phyloP scores from a whole-genome alignment of 768 basidiomycete species.

The Rhizopogon sp. region DNA sequence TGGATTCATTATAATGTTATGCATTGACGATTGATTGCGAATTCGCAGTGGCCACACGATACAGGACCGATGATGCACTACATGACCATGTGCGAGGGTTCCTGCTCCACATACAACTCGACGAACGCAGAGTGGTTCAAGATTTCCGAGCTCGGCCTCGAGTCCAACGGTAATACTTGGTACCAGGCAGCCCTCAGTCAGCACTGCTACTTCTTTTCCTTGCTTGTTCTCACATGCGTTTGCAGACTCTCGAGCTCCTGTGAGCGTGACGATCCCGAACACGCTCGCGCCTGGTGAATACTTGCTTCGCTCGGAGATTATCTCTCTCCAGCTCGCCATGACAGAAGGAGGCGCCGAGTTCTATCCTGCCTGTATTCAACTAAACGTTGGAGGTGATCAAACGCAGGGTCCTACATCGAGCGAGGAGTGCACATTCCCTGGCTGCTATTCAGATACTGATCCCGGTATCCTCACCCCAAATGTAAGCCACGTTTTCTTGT shows the following conservation, averaged over 20 bases:
- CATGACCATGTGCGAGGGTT: conserved; percentile 53
- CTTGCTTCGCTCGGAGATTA: conserved; percentile 73
- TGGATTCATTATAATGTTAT: neutral
- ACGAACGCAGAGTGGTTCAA: conserved; percentile 70
- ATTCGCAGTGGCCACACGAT: conserved; percentile 45
- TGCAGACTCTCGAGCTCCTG: conserved; percentile 33
- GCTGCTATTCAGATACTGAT: conserved; percentile 63
- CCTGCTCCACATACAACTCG: conserved; percentile 58
- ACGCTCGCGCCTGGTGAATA: conserved; percentile 64
- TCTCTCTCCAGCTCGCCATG: conserved; percentile 66
- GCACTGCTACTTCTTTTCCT: conserved; percentile 16
- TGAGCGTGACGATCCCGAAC: conserved; percentile 39
- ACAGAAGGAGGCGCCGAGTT: conserved; percentile 48
- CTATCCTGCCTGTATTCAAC: conserved; percentile 26
- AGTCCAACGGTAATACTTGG: conserved; percentile 37
- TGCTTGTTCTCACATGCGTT: neutral
- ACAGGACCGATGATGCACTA: conserved; percentile 72
- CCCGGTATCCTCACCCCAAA: conserved; percentile 59
- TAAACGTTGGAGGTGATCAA: conserved; percentile 23
- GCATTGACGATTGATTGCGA: neutral
- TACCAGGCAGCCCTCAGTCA: conserved; percentile 43
- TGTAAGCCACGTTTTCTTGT: conserved; percentile 21
- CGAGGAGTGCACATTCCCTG: conserved; percentile 57
- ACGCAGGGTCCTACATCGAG: conserved; percentile 12
- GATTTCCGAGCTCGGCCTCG: conserved; percentile 47